Evolutionary conservation across 257 asterid genomes (phyloP).

Genomic region (Cinchona pubescens): DNA sequence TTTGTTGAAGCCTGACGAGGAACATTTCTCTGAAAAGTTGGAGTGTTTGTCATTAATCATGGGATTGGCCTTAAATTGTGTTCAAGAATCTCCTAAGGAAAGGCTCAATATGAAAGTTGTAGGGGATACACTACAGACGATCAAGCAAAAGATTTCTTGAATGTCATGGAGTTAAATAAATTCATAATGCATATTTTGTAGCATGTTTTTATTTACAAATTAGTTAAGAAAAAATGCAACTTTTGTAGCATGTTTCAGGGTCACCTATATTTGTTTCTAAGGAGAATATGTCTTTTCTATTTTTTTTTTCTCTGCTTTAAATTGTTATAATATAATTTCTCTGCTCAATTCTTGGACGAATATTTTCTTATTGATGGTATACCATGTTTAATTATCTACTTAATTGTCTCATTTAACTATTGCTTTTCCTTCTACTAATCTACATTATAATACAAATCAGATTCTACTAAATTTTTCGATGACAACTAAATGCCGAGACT

Average conservation of each 20-base stretch:
- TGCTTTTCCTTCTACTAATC: too few relatives aligned
- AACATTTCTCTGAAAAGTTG: background rate
- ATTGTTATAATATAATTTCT: too few relatives aligned
- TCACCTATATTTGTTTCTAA: background rate
- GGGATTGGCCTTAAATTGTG: background rate
- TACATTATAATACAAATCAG: too few relatives aligned
- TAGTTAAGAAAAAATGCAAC: too few relatives aligned
- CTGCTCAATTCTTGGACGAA: background rate
- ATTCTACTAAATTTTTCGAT: too few relatives aligned
- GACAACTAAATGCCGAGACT: too few relatives aligned
- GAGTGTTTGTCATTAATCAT: background rate
- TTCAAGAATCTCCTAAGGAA: background rate
- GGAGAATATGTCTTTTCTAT: background rate
- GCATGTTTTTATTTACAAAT: too few relatives aligned
- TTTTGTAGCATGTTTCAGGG: slow-evolving; percentile 33
- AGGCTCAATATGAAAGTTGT: background rate
- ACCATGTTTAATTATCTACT: too few relatives aligned
- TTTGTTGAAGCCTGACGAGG: background rate
- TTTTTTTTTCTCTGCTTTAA: too few relatives aligned
- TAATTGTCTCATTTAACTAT: too few relatives aligned
- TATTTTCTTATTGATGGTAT: too few relatives aligned
- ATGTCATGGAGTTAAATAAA: background rate
- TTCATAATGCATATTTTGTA: background rate
- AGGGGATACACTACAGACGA: background rate
- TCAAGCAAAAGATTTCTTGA: background rate